Conservation (phyloP, 441 rosid species). For the Metrosideros polymorpha region DNA sequence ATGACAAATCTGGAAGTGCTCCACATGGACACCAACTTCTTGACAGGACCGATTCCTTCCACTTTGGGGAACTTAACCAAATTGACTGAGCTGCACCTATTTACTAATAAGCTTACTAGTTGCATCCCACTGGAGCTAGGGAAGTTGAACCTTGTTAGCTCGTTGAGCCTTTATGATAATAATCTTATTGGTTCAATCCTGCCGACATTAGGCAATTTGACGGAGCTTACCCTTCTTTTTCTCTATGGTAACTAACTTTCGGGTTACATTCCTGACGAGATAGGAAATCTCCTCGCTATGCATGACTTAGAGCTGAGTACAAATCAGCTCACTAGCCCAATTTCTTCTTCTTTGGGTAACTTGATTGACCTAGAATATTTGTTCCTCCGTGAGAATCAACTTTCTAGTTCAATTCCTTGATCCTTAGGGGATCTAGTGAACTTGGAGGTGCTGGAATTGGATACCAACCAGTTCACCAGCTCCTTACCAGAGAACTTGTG, state of each 20-base stretch:
- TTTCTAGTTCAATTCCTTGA: no score
- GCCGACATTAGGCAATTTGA: not conserved
- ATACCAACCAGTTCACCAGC: not conserved
- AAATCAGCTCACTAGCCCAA: not conserved
- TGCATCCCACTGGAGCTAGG: not conserved
- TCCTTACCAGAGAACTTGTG: no score
- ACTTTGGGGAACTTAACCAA: not conserved
- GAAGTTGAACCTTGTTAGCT: no score
- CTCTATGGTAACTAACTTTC: fast-evolving
- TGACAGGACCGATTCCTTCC: not conserved
- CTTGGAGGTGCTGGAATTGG: not conserved
- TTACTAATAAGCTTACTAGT: not conserved
- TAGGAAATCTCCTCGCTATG: fast-evolving
- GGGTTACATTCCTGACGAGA: not conserved
- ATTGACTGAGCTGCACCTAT: no score
- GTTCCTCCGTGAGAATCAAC: no score
- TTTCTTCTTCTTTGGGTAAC: no score
- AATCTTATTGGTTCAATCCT: not conserved
- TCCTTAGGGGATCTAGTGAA: not conserved
- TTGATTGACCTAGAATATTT: fast-evolving
- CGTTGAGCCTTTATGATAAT: not conserved
- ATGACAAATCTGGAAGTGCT: not conserved
- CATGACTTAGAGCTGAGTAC: not conserved
- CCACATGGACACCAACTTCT: no score
- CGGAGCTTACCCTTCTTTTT: fast-evolving